phyloP scores from a whole-genome alignment of 139 green algal genomes.

The Ettlia oleoabundans region DNA sequence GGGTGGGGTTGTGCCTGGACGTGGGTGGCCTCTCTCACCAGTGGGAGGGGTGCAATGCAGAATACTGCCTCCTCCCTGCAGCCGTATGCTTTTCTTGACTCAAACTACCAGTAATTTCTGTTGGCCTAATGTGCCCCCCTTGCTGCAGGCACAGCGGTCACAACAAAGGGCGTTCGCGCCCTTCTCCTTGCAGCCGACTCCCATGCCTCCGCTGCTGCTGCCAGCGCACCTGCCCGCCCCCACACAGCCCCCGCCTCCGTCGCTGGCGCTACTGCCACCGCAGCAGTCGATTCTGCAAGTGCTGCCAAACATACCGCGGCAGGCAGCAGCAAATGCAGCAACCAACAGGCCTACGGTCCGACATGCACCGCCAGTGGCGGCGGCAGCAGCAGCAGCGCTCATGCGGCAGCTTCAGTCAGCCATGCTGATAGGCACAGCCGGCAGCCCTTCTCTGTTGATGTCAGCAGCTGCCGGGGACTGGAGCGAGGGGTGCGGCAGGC shows the following conservation, averaged over 20 bases:
- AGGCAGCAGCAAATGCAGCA: not conserved
- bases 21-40: no score
- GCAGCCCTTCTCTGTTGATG: not conserved
- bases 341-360: not conserved
- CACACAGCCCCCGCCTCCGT: no score
- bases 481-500: conserved; percentile 13
- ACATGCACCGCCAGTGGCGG: not conserved
- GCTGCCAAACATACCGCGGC: not conserved
- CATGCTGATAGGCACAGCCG: no score
- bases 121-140: no score
- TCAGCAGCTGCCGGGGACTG: conserved; percentile 1
- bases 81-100: not conserved
- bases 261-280: no score
- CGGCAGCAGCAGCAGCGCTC: not conserved
- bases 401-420: no score
- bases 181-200: not conserved
- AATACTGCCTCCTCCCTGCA: not conserved
- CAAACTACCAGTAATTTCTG: not conserved
- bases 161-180: not conserved
- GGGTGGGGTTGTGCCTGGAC: no score
- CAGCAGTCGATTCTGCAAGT: no score
- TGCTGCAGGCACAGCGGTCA: conserved; percentile 12
- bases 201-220: not conserved
- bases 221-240: no score
- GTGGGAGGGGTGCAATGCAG: no score